These are phyloP conservation scores for Candida ficus DNA, from an alignment of 805 yeast species.

Conservation along the genomic window DNA sequence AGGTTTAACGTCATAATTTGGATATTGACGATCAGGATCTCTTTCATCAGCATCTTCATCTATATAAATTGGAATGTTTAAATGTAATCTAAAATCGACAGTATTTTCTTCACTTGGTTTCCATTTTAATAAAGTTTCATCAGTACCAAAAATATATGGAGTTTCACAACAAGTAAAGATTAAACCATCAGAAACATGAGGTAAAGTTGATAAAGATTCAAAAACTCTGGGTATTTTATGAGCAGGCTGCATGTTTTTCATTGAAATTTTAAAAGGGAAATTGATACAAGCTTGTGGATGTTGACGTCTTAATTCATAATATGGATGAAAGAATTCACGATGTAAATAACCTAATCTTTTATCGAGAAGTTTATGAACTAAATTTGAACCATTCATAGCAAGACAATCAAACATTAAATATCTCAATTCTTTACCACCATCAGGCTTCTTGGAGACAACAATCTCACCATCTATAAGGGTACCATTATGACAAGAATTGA, in stretches of 20 bases:
- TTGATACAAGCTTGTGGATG: slow-evolving; percentile 70
- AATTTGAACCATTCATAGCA: slow-evolving; percentile 69
- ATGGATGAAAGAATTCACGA: slow-evolving; percentile 77
- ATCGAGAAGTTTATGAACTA: slow-evolving; percentile 66
- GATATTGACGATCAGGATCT: slow-evolving; percentile 68
- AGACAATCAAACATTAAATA: slow-evolving; percentile 90
- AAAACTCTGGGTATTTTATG: slow-evolving; percentile 75
- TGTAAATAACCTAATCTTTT: slow-evolving; percentile 85
- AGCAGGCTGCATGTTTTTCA: slow-evolving; percentile 84
- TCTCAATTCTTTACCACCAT: slow-evolving; percentile 59
- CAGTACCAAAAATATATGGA: slow-evolving; percentile 88
- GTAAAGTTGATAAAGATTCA: slow-evolving; percentile 60
- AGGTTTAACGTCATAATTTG: slow-evolving; percentile 81
- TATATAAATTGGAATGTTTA: slow-evolving; percentile 52
- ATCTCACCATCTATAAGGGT: slow-evolving; percentile 93
- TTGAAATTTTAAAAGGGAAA: slow-evolving; percentile 81
- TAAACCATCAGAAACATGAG: slow-evolving; percentile 90
- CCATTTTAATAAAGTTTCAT: slow-evolving; percentile 85
- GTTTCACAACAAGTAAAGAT: slow-evolving; percentile 88
- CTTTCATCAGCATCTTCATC: slow-evolving; percentile 57
- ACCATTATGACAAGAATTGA: slow-evolving; percentile 70
- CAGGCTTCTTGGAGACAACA: slow-evolving; percentile 62
- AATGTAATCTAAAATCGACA: slow-evolving; percentile 72
- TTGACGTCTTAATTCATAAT: slow-evolving; percentile 57
- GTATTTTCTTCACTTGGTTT: slow-evolving; percentile 96